Evolutionary conservation across 2,329 filamentous ascomycete genomes (phyloP), one percentile per base, ranked within the genome.

Genomic region (Aschersonia sp.): DNA sequence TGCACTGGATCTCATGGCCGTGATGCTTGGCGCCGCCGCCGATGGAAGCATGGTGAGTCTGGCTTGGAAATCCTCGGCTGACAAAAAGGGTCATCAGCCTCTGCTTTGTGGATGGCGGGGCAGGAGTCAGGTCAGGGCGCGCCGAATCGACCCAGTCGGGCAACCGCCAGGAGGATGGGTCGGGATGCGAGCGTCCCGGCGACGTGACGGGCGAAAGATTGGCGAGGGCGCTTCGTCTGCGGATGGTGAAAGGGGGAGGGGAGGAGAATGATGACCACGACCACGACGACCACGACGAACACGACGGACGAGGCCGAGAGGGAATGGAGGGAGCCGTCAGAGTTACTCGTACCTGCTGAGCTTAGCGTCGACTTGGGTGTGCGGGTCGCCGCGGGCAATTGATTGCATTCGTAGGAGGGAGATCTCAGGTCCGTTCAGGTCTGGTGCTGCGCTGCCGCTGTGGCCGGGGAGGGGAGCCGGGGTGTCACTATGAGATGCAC

Each of bases 1-100:
- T 5, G 42, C 30, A 29, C 54, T 55, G 6, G 53, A 51, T 35
- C 46, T 48, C 35, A 54, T 50, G n/a, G 53, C 53, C 49, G 57
- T 54, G 31, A 39, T 39, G 47, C 50, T 48, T 30, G 46, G 43
- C 32, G 53, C 35, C 44, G 54, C 52, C 40, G 50, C 42, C n/a
- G 51, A 47, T 43, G 52, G 45, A 45, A 51, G 51, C 52, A 55
- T 53, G 39, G 39, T 43, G 30, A 39, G 30, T 33, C n/a, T 8
- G 12, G 35, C 8, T 35, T 32, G 22, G 43, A 44, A 42, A 44
- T 32, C 30, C 11, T 6, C 8, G 43, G 41, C 31, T 14, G 8
- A 35, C 14, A n/a, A 39, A 37, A 11, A 40, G 37, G 12, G 22
- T 44, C 12, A 30, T 10, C 29, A 12, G 22, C 22, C 35, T 32